Evolutionary conservation across 129 eudicot genomes (phyloP).

Genomic region (Apium graveolens): DNA sequence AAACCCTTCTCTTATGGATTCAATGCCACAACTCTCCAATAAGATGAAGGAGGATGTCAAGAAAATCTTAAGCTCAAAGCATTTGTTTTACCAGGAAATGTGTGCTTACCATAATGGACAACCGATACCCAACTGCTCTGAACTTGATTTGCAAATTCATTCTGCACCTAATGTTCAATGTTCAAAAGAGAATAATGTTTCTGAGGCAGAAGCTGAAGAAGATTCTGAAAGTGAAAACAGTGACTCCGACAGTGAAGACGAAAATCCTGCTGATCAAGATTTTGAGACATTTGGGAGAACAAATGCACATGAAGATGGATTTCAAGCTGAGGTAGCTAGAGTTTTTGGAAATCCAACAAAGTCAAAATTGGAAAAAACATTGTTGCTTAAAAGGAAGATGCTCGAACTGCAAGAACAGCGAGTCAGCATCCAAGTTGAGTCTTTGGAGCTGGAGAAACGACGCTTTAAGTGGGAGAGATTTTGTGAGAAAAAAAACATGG

Average conservation of each 20-base stretch:
- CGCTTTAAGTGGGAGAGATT: constrained; percentile 64
- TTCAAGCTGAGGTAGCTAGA: constrained; percentile 37
- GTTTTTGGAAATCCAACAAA: constrained; percentile 31
- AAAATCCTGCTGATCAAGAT: constrained; percentile 12
- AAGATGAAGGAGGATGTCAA: constrained; percentile 63
- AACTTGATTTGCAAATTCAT: constrained; percentile 32
- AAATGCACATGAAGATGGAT: constrained; percentile 18
- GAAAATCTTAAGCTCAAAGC: constrained; percentile 61
- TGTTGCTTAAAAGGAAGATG: constrained; percentile 37
- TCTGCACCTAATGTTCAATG: constrained; percentile 21
- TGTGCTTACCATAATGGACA: constrained; percentile 76
- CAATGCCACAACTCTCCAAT: constrained; percentile 40
- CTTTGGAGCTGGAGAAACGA: constrained; percentile 48
- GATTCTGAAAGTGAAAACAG: constrained; percentile 25
- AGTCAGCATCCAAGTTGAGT: constrained; percentile 38
- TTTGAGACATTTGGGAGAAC: constrained; percentile 13
- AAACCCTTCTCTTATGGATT: constrained; percentile 44
- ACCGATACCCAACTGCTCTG: constrained; percentile 44
- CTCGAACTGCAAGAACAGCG: constrained; percentile 36
- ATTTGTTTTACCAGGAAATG: constrained; percentile 68
- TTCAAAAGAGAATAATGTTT: constrained; percentile 24
- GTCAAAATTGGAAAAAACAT: constrained; percentile 34
- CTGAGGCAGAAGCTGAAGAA: constrained; percentile 24
- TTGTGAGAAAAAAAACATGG: constrained; percentile 51
- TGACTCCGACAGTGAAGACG: constrained; percentile 25